Conservation (phyloP, 1,139 yeast genomes). For the Yamadazyma kanchanaburiensis region DNA sequence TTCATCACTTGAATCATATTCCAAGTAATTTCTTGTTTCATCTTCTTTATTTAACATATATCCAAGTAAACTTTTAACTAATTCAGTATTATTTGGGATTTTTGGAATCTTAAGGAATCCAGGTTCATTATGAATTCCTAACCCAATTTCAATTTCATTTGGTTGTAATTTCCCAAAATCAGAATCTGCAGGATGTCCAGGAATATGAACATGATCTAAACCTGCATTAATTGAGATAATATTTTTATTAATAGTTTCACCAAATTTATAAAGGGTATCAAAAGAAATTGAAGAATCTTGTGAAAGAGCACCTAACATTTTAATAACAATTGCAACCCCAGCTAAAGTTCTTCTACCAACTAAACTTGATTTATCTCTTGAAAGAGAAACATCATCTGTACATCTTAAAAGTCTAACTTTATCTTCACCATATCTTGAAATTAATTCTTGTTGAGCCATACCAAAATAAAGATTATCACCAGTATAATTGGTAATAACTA, state of each 20-base stretch:
- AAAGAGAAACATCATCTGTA: slow-evolving; percentile 48
- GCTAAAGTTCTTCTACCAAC: slow-evolving; percentile 52
- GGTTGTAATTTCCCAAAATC: slow-evolving; percentile 29
- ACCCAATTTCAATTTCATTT: slow-evolving; percentile 44
- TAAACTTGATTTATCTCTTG: slow-evolving; percentile 36
- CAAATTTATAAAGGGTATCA: slow-evolving; percentile 32
- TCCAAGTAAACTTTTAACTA: slow-evolving; percentile 33
- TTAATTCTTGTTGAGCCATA: slow-evolving; percentile 30
- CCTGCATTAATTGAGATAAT: slow-evolving; percentile 49
- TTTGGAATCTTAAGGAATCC: slow-evolving; percentile 38
- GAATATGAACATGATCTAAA: slow-evolving; percentile 51
- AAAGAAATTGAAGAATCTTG: slow-evolving; percentile 27
- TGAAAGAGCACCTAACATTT: slow-evolving; percentile 47
- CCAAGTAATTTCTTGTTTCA: slow-evolving; percentile 39
- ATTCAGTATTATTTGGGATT: slow-evolving; percentile 41
- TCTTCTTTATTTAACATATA: slow-evolving; percentile 36
- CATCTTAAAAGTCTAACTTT: slow-evolving; percentile 21
- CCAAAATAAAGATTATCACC: slow-evolving; percentile 35
- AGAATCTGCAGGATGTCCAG: slow-evolving; percentile 35
- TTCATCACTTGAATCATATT: slow-evolving; percentile 31
- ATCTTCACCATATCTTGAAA: slow-evolving; percentile 19
- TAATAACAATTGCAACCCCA: slow-evolving; percentile 42
- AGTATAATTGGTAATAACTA: slow-evolving; percentile 27
- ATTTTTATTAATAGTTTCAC: slow-evolving; percentile 30
- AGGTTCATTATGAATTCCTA: slow-evolving; percentile 56